Base-by-base conservation (phyloP, 352 stramenopile species). In the Globisporangium sylvaticum region DNA sequence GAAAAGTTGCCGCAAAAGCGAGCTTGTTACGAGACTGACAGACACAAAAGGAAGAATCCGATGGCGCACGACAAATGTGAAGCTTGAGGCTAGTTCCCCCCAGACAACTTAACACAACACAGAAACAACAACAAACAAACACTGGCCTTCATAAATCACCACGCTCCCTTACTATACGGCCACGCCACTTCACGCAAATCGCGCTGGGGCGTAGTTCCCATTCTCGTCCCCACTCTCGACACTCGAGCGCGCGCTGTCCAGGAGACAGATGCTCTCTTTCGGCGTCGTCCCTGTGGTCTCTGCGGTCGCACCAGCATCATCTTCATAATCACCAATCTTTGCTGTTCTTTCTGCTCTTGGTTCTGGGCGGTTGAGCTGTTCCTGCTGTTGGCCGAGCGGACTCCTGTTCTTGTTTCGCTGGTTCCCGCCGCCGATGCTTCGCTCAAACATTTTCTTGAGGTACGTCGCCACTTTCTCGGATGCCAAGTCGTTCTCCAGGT, bases 401-500 rank as follows among this genome's bases (percentile, higher is more conserved):
- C 46, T 54, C 46, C 22, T 54, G 53, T 25, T 58, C 53, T 58
- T 58, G 18, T 32, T 12, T 1, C 25, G 24, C 25, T 58, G 53
- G 25, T 58, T 22, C 22, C 22, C 22, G 5, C 34, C 34, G 7
- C 55, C 46, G 20, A 34, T 4, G 24, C 56, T 37, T 24, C 64
- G 53, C 18, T 56, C 62, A 15, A 62, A 46, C 62, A 62, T 46
- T 1, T 50, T 60, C 25, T 61, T 54, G 15, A 67, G 31, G n/a
- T 67, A 67, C 53, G 46, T 34, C 24, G 53, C 27, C 9, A 62
- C 39, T 29, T 56, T 56, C 24, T 61, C 62, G 0, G 54, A n/a
- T 9, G 52, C 25, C 12, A 62, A 7, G 25, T 56, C 27, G 39
- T 59, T 32, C 14, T 48, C 48, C 18, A 52, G 44, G 7, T 39